Evolutionary conservation across 441 rosid genomes (phyloP).

Genomic region (Gossypium aridum): DNA sequence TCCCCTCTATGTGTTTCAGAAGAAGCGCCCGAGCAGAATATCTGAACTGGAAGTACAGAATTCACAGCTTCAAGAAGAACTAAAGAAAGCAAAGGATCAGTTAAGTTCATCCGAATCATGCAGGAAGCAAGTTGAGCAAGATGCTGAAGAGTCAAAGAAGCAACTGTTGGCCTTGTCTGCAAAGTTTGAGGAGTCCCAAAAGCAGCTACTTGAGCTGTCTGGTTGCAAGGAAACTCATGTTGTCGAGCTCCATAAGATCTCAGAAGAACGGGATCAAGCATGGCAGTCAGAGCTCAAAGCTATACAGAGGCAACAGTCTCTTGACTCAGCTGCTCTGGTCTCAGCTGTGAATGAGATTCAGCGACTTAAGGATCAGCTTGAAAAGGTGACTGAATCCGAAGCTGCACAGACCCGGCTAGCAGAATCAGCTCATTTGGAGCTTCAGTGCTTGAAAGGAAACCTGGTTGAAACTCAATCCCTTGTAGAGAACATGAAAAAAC

Average conservation of each 20-base stretch:
- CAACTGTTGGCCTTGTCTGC: slow-evolving; percentile 32
- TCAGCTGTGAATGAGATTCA: slow-evolving; percentile 43
- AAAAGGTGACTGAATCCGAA: slow-evolving; percentile 53
- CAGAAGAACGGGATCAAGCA: slow-evolving; percentile 33
- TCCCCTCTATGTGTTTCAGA: slow-evolving; percentile 26
- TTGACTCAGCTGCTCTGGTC: slow-evolving; percentile 37
- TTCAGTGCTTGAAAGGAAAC: slow-evolving; percentile 52
- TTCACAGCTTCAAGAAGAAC: slow-evolving; percentile 56
- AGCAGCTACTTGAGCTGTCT: slow-evolving; percentile 40
- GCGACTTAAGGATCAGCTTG: slow-evolving; percentile 56
- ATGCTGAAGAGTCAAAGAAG: slow-evolving; percentile 51
- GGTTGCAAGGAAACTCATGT: slow-evolving; percentile 30
- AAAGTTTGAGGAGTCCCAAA: slow-evolving; percentile 44
- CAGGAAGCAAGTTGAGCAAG: slow-evolving; percentile 51
- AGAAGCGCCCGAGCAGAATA: slow-evolving; percentile 59
- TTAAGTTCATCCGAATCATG: slow-evolving; percentile 41
- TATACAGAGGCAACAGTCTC: slow-evolving; percentile 29
- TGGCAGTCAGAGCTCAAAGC: slow-evolving; percentile 40
- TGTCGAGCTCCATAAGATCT: slow-evolving; percentile 27
- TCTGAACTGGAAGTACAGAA: slow-evolving; percentile 51
- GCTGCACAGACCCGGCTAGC: slow-evolving; percentile 49
- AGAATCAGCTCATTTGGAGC: slow-evolving; percentile 46
- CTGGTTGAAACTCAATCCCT: slow-evolving; percentile 52
- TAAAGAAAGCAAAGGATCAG: slow-evolving; percentile 54
- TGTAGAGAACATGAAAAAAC: slow-evolving; percentile 58